Evolutionary conservation across 139 green algal species (phyloP), one percentile per base, ranked within the genome.

Genomic region (Chlamydomonas sp.): DNA sequence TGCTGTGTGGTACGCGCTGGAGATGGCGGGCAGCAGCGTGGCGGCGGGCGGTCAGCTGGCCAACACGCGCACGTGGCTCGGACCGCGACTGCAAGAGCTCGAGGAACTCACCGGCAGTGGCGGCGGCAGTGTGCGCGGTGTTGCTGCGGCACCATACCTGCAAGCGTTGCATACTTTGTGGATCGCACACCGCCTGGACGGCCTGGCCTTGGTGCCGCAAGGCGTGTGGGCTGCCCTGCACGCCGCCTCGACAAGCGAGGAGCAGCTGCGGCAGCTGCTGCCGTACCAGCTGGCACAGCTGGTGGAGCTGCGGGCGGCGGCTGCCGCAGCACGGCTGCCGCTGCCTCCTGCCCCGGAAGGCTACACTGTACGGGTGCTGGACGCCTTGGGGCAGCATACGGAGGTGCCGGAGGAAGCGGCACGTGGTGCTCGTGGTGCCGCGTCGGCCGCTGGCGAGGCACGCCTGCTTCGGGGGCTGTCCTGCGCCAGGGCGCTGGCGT

Each of bases 251-350:
- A 49, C 31, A 49, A 49, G 31, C 31, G 31, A 49, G 31, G 66
- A 5, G 18, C 67, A 68, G 64, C 14, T 60, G 49, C 1, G n/a
- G 63, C 31, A 49, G 31, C 81, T 86, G 60, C 68, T 63, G 67
- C 67, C 67, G 67, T 58, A 67, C 12, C 80, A 85, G 80, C 69
- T 86, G 59, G 7, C 4, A 69, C 81, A 86, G 59, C 81, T 86
- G 59, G 81, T 86, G 81, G 71, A 72, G 68, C 59, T 86, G 6
- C 17, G 16, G 10, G 59, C 81, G 1, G 69, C 31, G 31, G 31
- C 31, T 49, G 31, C 31, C 31, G 31, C 31, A 49, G 31, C 31
- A 49, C 31, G 31, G 31, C 31, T 49, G 31, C 31, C 31, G 31
- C 31, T 49, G 31, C 31, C 31, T 49, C 31, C 31, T 49, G 31